phyloP scores from a whole-genome alignment of 2,329 filamentous ascomycete species.

The Parafenestella ontariensis region DNA sequence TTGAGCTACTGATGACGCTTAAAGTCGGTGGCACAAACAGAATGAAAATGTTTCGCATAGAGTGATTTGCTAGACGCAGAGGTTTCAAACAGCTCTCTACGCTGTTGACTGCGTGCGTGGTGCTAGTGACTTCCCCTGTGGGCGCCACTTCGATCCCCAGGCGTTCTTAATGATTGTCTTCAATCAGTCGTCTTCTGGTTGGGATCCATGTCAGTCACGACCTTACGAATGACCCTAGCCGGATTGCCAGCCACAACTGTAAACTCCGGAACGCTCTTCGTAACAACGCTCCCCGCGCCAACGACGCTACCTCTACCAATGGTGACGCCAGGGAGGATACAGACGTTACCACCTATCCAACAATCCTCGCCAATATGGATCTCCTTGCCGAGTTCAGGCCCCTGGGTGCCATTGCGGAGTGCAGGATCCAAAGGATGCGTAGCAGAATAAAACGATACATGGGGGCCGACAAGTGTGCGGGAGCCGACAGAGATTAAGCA shows the following conservation, averaged over 20 bases:
- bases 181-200: slow-evolving; percentile 22
- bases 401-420: slow-evolving; percentile 74
- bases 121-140: neutral
- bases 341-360: slow-evolving; percentile 56
- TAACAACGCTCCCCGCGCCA: slow-evolving; percentile 85
- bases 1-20: too few species aligned
- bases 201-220: slow-evolving; percentile 46
- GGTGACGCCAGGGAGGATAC: slow-evolving; percentile 76
- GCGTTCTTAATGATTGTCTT: slow-evolving; percentile 65
- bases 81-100: neutral
- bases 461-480: slow-evolving; percentile 79
- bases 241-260: slow-evolving; percentile 72
- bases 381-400: slow-evolving; percentile 76
- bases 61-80: too few species aligned
- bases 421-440: slow-evolving; percentile 79
- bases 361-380: slow-evolving; percentile 78
- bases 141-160: neutral
- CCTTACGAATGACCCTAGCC: slow-evolving; percentile 64
- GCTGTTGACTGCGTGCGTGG: neutral
- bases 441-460: slow-evolving; percentile 76
- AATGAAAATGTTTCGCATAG: too few species aligned
- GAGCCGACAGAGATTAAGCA: slow-evolving; percentile 76
- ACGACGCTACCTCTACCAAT: slow-evolving; percentile 77
- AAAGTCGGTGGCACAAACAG: too few species aligned
- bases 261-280: slow-evolving; percentile 74